Base-by-base conservation (phyloP, 176 grass and related monocot species). In the Otatea glauca region DNA sequence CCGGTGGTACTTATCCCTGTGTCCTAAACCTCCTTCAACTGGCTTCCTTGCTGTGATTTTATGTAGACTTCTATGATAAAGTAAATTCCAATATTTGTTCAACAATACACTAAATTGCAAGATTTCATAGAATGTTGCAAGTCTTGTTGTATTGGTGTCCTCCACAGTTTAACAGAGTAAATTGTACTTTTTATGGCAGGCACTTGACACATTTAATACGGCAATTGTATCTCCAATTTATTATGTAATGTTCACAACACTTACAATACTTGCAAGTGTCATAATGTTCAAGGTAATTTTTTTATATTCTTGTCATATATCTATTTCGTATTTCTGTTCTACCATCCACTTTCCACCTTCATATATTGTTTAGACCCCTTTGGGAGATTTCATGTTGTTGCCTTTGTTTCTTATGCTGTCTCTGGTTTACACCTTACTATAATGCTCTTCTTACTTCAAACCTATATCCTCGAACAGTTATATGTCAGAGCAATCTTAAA, bases 171-270 rank as follows among this genome's bases (percentile, higher is more conserved):
- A 14, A n/a, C 32, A 18, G 23, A 70, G 4, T 88, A 39, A 32
- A n/a, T 11, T 68, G 17, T 85, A 42, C 10, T 0, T 50, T 74
- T 86, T 48, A 74, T 75, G 44, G 25, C 77, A 98, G 93, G 93
- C 96, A 66, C 85, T 98, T 85, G 96, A 98, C 65, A 98, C 93
- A 14, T 98, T 98, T 79, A 98, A 95, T 70, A 95, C 96, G 9
- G 93, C 96, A 72, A 90, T 99, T 88, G 96, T 99, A 29, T 99
- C 96, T 62, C 96, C 96, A 86, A 99, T 99, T 83, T 99, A 99
- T 83, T 99, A 99, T 10, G 91, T 94, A 56, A 96, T 99, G 96
- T 99, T 99, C 79, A 99, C 96, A 12, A 91, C 88, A 79, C 88
- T 99, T 75, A 99, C 96, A 81, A 99, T 99, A 67, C 81, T 94